Percentiles rank a stretch among this genome's conserved stretches.
Evolutionary conservation across 208 protist species (phyloP).

Genomic region (Trypanosoma caninum): DNA sequence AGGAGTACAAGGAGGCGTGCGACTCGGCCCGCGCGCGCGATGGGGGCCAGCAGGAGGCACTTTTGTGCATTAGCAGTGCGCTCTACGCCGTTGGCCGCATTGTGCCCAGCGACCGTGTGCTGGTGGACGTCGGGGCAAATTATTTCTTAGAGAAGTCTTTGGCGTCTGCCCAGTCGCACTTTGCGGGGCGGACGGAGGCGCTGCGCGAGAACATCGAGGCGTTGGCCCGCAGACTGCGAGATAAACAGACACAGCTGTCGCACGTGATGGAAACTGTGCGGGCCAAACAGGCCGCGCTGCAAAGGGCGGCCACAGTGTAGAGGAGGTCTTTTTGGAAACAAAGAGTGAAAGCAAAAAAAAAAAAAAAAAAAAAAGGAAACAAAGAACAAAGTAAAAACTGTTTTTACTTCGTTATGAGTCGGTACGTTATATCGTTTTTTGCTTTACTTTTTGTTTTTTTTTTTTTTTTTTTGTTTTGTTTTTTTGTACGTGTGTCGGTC

Average conservation of each 20-base stretch:
- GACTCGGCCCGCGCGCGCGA: conserved; percentile 29
- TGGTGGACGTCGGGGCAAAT: conserved; percentile 85
- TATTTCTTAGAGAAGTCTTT: conserved; percentile 86
- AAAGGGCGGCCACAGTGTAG: conserved; percentile 34
- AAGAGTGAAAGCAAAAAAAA: neutral
- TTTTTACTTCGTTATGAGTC: neutral
- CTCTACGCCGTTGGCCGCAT: conserved; percentile 71
- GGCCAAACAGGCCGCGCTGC: conserved; percentile 51
- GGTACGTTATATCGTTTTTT: no score
- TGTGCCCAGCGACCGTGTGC: conserved; percentile 63
- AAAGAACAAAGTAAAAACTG: neutral
- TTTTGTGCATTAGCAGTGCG: conserved; percentile 82
- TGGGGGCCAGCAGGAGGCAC: conserved; percentile 42
- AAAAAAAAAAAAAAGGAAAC: neutral
- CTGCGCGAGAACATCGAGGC: conserved; percentile 81
- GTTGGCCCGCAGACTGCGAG: conserved; percentile 62
- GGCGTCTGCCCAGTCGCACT: conserved; percentile 66
- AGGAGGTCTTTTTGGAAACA: neutral
- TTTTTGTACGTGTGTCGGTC: neutral
- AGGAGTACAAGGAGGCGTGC: conserved; percentile 59
- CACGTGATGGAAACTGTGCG: conserved; percentile 77
- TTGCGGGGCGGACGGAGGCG: conserved; percentile 59
- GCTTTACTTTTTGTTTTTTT: neutral
- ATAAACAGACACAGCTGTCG: conserved; percentile 79
- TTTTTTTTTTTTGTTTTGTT: neutral